phyloP scores from a whole-genome alignment of 83 land plant genomes.

The Picea mariana region DNA sequence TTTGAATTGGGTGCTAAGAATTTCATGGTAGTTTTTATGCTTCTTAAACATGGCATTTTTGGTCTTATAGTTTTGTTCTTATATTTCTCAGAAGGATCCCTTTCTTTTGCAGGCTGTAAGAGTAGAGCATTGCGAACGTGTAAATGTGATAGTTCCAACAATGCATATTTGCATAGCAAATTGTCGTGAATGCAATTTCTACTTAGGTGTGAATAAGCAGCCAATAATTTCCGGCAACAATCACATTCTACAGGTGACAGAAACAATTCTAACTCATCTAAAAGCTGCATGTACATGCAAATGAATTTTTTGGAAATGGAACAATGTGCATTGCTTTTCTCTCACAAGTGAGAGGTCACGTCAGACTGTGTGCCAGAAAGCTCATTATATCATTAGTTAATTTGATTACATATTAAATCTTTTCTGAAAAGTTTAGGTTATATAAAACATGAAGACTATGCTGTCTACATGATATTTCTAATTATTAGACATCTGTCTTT shows the following conservation, averaged over 20 bases:
- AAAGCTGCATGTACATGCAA: background rate
- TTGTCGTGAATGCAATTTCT: conserved; percentile 96
- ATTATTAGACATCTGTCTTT: background rate
- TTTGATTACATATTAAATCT: background rate
- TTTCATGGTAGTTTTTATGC: conserved; percentile 8
- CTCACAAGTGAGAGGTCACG: background rate
- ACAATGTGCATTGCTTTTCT: background rate
- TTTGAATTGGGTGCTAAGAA: background rate
- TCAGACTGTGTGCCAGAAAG: background rate
- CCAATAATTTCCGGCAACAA: conserved; percentile 93
- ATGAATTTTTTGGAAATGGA: background rate
- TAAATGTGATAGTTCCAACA: conserved; percentile 82
- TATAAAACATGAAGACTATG: background rate
- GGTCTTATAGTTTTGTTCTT: background rate
- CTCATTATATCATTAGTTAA: background rate
- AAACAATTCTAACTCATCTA: background rate
- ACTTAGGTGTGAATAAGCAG: conserved; percentile 88
- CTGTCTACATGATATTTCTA: background rate
- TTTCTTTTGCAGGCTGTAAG: conserved; percentile 70
- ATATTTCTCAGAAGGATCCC: background rate
- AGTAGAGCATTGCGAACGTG: conserved; percentile 97
- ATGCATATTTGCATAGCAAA: conserved; percentile 88
- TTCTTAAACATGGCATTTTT: background rate
- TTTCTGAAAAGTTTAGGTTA: background rate
- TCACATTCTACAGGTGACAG: conserved; percentile 84